phyloP scores from a whole-genome alignment of 306 rosid genomes.

The Prunus mume region DNA sequence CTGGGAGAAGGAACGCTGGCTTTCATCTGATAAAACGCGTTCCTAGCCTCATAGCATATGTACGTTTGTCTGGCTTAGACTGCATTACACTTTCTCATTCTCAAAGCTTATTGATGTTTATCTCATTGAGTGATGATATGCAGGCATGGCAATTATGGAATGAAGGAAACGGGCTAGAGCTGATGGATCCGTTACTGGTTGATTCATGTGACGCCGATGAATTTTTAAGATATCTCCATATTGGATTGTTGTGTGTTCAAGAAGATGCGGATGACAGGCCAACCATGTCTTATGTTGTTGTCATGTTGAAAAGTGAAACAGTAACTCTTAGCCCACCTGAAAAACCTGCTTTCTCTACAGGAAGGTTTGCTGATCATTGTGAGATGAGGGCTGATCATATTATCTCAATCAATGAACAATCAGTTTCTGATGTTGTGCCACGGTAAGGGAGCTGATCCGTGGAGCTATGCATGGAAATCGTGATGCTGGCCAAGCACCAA shows the following conservation, averaged over 20 bases:
- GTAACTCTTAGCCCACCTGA: slow-evolving; percentile 10
- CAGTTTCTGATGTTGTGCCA: not conserved
- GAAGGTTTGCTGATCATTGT: not conserved
- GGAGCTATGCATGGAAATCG: no score
- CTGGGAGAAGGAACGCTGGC: slow-evolving; percentile 26
- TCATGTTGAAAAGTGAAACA: slow-evolving; percentile 20
- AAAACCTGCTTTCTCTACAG: slow-evolving; percentile 5
- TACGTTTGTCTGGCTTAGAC: not conserved
- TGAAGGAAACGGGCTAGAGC: slow-evolving; percentile 22
- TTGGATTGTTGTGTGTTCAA: slow-evolving; percentile 35
- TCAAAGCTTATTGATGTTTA: not conserved
- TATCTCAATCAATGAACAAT: not conserved
- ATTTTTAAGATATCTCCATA: slow-evolving; percentile 12
- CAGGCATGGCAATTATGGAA: slow-evolving; percentile 60
- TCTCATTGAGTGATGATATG: not conserved
- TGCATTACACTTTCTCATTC: not conserved
- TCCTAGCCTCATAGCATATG: slow-evolving; percentile 8
- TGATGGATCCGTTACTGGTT: slow-evolving; percentile 19
- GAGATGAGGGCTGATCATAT: not conserved
- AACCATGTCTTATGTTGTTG: slow-evolving; percentile 20
- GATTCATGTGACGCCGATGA: slow-evolving; percentile 10
- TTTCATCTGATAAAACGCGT: not conserved
- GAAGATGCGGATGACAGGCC: slow-evolving; percentile 30
- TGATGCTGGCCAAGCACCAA: no score
- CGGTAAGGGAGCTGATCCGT: not conserved